Evolutionary conservation across 495 filamentous ascomycete genomes (phyloP).

Genomic region (Penicillium subrubescens): DNA sequence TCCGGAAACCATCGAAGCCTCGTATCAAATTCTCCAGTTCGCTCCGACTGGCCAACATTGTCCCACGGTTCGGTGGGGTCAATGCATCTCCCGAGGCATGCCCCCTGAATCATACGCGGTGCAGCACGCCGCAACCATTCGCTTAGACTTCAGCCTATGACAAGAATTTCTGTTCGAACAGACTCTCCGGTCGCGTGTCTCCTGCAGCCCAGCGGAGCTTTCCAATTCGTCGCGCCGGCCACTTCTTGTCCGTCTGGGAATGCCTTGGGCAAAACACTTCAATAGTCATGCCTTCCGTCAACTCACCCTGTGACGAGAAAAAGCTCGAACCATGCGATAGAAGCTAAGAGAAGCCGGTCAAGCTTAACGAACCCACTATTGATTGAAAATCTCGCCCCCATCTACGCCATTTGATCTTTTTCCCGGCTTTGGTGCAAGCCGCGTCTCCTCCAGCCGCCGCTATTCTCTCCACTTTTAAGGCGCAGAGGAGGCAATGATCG

Average conservation of each 20-base stretch:
- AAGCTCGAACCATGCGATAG: background rate
- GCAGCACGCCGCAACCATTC: background rate
- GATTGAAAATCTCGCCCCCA: background rate
- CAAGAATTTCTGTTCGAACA: background rate
- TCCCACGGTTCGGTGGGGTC: background rate
- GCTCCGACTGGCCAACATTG: background rate
- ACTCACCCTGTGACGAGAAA: no score
- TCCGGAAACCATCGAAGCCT: background rate
- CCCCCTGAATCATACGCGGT: background rate
- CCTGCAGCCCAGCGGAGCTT: background rate
- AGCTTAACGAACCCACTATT: background rate
- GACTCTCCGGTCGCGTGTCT: background rate
- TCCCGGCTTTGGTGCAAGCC: background rate
- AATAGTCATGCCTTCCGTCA: background rate
- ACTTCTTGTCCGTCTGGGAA: background rate
- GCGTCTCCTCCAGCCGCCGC: background rate
- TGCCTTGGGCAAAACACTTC: background rate
- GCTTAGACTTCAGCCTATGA: background rate
- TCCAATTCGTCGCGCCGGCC: background rate
- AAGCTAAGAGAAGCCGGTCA: background rate
- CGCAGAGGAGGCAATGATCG: background rate
- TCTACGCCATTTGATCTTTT: background rate
- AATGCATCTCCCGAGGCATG: background rate
- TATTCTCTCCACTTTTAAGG: background rate
- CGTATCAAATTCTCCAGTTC: background rate